Base-by-base conservation (phyloP, 495 filamentous ascomycete species). In the Delitschia confertaspora region DNA sequence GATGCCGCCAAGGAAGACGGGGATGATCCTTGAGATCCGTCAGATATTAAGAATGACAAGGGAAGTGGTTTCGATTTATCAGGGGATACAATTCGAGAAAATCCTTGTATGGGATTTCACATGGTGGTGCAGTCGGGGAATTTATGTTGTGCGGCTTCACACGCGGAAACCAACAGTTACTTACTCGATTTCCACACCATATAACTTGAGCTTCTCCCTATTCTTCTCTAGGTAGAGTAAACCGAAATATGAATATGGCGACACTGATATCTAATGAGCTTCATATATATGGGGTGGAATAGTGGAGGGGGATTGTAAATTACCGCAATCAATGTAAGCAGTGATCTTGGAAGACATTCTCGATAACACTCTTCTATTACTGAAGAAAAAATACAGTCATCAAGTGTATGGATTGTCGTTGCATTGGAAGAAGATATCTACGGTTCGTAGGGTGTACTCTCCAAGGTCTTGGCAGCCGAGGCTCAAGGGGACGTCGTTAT, bases 1-100 rank as follows among this genome's bases (percentile, higher is more conserved):
- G 51, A 88, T 73, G 16, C 74, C 83, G 34, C 80, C 81, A n/a
- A 88, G 65, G 53, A 88, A 78, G 33, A 85, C 63, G 10, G 83
- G 83, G 51, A 79, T 68, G 38, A 78, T 71, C 46, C 79, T 84
- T n/a, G n/a, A n/a, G n/a, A n/a, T n/a, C n/a, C n/a, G n/a, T n/a
- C n/a, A n/a, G n/a, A 29, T 2, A 10, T 16, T 13, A 3, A 35
- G 10, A 9, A 3, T 35, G 18, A 35, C 16, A 35, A 3, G 33
- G 4, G 18, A 18, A 4, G 3, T 35, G 21, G 3, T 3, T 6
- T 17, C 3, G 4, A 35, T 14, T 14, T 33, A 13, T 6, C 18
- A 6, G 6, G 13, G 6, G n/a, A 5, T 6, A 33, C 31, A 4
- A 14, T 33, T 14, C 31, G n/a, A n/a, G n/a, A n/a, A n/a, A n/a